phyloP scores from a whole-genome alignment of 2,329 filamentous ascomycete species.

The Stachybotrys echinatus region DNA sequence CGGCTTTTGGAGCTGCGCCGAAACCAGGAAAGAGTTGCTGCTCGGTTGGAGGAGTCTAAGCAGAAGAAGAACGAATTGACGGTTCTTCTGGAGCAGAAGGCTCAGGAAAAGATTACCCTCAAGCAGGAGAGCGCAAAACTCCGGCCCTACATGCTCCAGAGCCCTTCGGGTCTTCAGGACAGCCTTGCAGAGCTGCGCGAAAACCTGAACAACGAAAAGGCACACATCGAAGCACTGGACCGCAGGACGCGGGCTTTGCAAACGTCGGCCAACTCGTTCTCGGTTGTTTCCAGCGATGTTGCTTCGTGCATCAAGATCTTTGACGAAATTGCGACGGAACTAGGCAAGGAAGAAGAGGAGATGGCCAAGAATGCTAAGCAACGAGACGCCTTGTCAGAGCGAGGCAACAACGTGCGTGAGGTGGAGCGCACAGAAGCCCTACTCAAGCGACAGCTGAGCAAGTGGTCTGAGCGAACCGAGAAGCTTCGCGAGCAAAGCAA shows the following conservation, averaged over 20 bases:
- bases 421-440: constrained; percentile 84
- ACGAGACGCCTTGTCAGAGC: constrained; percentile 79
- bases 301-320: constrained; percentile 83
- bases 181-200: constrained; percentile 77
- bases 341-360: constrained; percentile 89
- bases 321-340: constrained; percentile 78
- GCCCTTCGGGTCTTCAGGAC: constrained; percentile 75
- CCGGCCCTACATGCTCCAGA: constrained; percentile 86
- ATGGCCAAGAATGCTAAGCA: constrained; percentile 74
- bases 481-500: constrained; percentile 75
- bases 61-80: constrained; percentile 74
- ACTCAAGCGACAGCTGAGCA: constrained; percentile 75
- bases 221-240: constrained; percentile 82
- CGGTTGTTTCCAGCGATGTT: constrained; percentile 78
- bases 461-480: constrained; percentile 83
- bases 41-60: constrained; percentile 78
- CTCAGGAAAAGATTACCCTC: constrained; percentile 61
- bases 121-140: constrained; percentile 86
- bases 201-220: constrained; percentile 70
- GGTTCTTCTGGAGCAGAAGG: constrained; percentile 64
- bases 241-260: constrained; percentile 83
- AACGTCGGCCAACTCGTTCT: constrained; percentile 86
- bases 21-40: constrained; percentile 76
- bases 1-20: constrained; percentile 74
- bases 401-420: constrained; percentile 84